Base-by-base conservation (phyloP, 2,329 filamentous ascomycete genomes). In the Thielaviopsis populi region DNA sequence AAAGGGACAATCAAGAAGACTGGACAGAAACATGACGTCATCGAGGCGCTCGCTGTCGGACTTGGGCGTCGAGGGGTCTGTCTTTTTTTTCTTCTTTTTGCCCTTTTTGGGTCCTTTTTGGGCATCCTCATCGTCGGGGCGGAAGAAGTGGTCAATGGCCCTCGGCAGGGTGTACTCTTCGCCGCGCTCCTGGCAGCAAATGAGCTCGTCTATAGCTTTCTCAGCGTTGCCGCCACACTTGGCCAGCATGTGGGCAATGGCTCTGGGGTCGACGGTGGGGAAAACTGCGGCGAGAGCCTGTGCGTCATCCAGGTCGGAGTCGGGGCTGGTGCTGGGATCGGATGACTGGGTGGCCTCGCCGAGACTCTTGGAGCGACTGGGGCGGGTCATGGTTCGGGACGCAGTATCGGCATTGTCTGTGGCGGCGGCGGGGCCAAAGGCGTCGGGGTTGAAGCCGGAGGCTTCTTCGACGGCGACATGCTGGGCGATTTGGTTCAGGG, bases 131-230 rank as follows among this genome's bases (percentile, higher is more conserved):
- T 78, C 74, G 17, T 83, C 79, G 0, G 79, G 79, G 46, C 83
- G 79, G 24, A 83, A 84, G 71, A 96, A 96, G 0, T 83, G 90
- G 65, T 96, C 90, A n/a, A 96, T 78, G 0, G 91, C 89, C 71
- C 88, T 92, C 1, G 79, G 76, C 1, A 80, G 77, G 17, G 61
- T 40, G 37, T 59, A 65, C 6, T 40, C 43, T 27, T 46, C 48
- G 11, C 58, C 56, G 19, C 48, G 41, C n/a, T 86, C 90, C 22
- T 88, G 83, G 15, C 89, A 79, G 68, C 88, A 95, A 40, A 96
- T 79, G 13, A 97, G 76, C 65, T 90, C 84, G 69, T 96, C 90
- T 67, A 95, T 84, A 1, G 89, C 83, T 15, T 79, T 30, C 11
- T 59, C n/a, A 17, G 37, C 5, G 41, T 60, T 53, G 17, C 63